Evolutionary conservation across 805 yeast species (phyloP), one percentile per base, ranked within the genome.

Genomic region (Saccharomyces paradoxus): DNA sequence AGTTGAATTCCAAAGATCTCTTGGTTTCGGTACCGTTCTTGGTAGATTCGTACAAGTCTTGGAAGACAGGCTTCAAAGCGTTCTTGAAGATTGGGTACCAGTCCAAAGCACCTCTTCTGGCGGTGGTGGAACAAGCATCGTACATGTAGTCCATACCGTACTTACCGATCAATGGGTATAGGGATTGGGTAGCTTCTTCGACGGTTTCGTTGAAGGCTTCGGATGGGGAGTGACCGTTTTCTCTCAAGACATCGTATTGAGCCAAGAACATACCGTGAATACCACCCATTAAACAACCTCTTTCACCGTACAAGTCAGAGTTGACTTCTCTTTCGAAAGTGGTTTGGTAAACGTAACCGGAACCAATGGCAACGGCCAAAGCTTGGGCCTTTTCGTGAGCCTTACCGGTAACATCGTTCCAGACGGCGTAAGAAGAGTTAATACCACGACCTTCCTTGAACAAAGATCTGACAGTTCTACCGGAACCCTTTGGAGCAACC

Each of bases 121-220:
- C 99, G 66, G 99, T 94, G 73, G 99, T 94, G 66, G 99, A 94
- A 81, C 99, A 94, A 70, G 99, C 99, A 74, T 94, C 98, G 85
- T 94, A 94, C 99, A 94, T 94, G 92, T 94, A 94, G 80, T 94
- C 99, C 99, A 94, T 94, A 81, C 99, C 99, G 84, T 94, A 88
- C 79, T 89, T 90, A 80, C 99, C 99, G 68, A 94, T 77, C 82
- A 94, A 86, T 78, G 99, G 99, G 88, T 94, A 94, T 71, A 94
- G 83, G 55, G 98, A 94, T 82, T 94, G 99, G 63, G 99, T 94
- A 64, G 99, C 99, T 82, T 94, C 99, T 83, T 94, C 99, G 66
- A 94, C 99, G 67, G 99, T 94, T 83, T 94, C 99, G 80, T 94
- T 94, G 91, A 94, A 94, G 69, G 99, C 98, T 83, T 94, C 99